Evolutionary conservation across 495 filamentous ascomycete species (phyloP).

Genomic region (Cercophora sp.): DNA sequence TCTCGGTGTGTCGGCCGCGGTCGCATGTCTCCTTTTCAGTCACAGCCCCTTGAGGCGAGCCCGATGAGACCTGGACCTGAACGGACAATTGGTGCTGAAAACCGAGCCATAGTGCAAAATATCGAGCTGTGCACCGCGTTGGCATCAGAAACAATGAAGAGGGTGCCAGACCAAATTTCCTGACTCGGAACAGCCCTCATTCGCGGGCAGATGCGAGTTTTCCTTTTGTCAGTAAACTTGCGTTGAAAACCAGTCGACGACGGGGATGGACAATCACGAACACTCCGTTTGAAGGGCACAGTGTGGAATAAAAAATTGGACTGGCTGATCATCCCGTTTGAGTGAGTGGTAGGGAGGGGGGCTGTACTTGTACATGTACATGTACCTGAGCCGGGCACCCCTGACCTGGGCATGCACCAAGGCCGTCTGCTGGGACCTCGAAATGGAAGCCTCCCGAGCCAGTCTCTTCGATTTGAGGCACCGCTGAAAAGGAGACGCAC

Average conservation of each 20-base stretch:
- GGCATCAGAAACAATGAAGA: too few relatives aligned
- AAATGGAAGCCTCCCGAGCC: constrained; percentile 23
- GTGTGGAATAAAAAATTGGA: too few relatives aligned
- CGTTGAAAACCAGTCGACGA: too few relatives aligned
- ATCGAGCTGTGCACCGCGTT: too few relatives aligned
- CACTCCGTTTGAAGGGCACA: neutral
- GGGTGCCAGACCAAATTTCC: too few relatives aligned
- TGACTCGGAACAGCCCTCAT: too few relatives aligned
- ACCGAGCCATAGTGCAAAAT: too few relatives aligned
- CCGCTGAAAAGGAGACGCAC: constrained; percentile 16
- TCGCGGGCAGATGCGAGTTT: too few relatives aligned
- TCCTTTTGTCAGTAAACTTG: too few relatives aligned
- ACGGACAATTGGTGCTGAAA: too few relatives aligned
- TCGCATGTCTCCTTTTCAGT: neutral
- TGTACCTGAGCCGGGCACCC: constrained; percentile 14
- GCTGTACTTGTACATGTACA: constrained; percentile 8
- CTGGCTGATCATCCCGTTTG: constrained; percentile 5
- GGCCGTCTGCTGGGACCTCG: constrained; percentile 19
- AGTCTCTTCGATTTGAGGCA: constrained; percentile 8
- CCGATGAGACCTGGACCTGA: neutral
- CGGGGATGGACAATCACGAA: too few relatives aligned
- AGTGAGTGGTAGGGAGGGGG: neutral
- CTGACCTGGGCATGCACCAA: constrained; percentile 25
- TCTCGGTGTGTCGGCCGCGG: neutral
- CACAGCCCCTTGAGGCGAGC: neutral